Conservation (phyloP, 2,329 filamentous ascomycete genomes). For the Hymenoscyphus albidus region DNA sequence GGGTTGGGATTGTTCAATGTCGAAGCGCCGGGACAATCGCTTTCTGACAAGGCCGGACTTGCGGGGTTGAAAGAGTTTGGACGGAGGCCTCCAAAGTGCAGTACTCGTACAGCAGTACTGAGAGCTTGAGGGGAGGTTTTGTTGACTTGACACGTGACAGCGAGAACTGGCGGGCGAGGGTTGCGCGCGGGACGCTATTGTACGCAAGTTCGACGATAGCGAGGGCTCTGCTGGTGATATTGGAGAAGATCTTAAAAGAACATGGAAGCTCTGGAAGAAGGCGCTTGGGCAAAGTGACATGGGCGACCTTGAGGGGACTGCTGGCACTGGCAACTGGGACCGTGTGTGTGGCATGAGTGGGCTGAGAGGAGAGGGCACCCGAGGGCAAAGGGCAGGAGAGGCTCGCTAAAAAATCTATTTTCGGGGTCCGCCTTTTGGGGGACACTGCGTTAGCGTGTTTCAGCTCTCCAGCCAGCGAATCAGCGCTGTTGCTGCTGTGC, state of each 20-base stretch:
- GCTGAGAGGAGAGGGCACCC: neutral
- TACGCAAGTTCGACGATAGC: neutral
- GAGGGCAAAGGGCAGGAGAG: too few species aligned
- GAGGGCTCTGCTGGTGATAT: neutral
- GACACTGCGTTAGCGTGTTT: neutral
- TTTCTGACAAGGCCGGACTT: neutral
- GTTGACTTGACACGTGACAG: slow-evolving; percentile 2
- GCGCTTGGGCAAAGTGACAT: neutral
- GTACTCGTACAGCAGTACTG: too few species aligned
- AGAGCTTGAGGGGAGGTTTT: neutral
- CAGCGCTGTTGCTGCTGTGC: neutral
- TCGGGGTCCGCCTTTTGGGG: neutral
- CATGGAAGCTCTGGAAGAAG: neutral
- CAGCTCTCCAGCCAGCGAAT: neutral
- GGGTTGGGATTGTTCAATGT: slow-evolving; percentile 7
- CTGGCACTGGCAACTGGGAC: too few species aligned
- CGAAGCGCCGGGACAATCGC: neutral
- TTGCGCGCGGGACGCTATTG: neutral
- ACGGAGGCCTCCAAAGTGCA: neutral
- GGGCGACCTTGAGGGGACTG: too few species aligned
- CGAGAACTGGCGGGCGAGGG: neutral
- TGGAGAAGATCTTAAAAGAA: neutral
- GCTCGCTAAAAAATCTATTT: neutral
- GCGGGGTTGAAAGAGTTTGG: neutral
- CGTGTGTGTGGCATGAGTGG: neutral